Conservation (phyloP, 306 rosid species). For the Cucumis melo region DNA sequence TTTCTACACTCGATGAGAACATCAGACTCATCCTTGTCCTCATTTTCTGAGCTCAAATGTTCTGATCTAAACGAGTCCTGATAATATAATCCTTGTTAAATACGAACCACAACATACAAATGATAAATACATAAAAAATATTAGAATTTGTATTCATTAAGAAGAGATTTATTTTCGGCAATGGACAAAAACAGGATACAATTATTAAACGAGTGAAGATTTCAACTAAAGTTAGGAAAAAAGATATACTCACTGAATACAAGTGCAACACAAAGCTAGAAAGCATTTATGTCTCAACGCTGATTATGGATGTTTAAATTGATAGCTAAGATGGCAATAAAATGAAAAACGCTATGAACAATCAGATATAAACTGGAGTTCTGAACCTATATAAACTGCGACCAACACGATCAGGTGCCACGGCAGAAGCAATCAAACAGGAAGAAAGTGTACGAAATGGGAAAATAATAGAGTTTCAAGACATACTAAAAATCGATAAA, state of each 20-base stretch:
- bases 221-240: not conserved
- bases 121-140: not conserved
- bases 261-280: not conserved
- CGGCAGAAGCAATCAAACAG: not conserved
- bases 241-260: not conserved
- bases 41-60: slow-evolving; percentile 28
- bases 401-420: not conserved
- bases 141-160: not conserved
- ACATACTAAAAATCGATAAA: not conserved
- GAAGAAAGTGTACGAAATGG: not conserved
- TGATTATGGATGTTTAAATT: not conserved
- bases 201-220: not conserved
- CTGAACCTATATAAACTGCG: not conserved
- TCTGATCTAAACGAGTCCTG: slow-evolving; percentile 64
- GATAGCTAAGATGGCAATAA: not conserved
- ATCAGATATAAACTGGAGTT: not conserved
- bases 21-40: slow-evolving; percentile 52
- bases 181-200: not conserved
- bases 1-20: slow-evolving; percentile 90
- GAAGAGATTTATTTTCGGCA: not conserved
- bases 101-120: not conserved
- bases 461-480: not conserved
- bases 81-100: not conserved
- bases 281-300: not conserved
- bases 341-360: not conserved